Evolutionary conservation across 1,284 basidiomycete species (phyloP), one percentile per base, ranked within the genome.

Genomic region (Tylopilus sp.): DNA sequence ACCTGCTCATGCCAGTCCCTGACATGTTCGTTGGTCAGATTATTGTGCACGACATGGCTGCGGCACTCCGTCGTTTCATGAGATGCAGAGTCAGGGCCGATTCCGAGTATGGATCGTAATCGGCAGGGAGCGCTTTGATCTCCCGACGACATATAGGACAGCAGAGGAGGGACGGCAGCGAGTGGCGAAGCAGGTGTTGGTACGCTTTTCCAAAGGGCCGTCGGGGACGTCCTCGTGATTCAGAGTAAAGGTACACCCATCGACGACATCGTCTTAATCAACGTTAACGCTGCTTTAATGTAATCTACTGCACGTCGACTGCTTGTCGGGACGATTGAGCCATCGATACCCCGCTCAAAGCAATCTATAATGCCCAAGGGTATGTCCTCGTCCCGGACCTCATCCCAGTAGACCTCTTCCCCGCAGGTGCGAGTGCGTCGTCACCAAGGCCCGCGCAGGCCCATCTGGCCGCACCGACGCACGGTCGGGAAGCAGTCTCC

Each of bases 401-500:
- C 42, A 71, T 91, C 44, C 60, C 75, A 4, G 58, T 70, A 0
- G 62, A 66, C 2, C 67, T 77, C 14, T 67, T 78, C 48, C 51
- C 59, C 2, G 59, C 66, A 0, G 75, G 3, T 81, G 78, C 49
- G 74, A 77, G 18, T 68, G 74, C 17, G 77, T 75, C 2, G 74
- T 83, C 18, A 61, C 69, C 26, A 75, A 74, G 34, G 86, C 87
- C 0, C 80, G 88, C 14, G 52, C 70, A 0, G 85, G 85, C 4
- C n/a, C n/a, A 56, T 68, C 8, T 92, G 88, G 90, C 71, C 77
- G 0, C 74, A 86, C 57, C 74, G 84, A 2, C 78, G 89, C 39
- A 81, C 83, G 1, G 86, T 92, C 12, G 89, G 90, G 12, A 85
- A 84, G 55, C 87, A 89, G 62, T 92, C 91, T 58, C 89, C 90